phyloP scores from a whole-genome alignment of 2,329 filamentous ascomycete species.

The Aspergillus thermomutatus region DNA sequence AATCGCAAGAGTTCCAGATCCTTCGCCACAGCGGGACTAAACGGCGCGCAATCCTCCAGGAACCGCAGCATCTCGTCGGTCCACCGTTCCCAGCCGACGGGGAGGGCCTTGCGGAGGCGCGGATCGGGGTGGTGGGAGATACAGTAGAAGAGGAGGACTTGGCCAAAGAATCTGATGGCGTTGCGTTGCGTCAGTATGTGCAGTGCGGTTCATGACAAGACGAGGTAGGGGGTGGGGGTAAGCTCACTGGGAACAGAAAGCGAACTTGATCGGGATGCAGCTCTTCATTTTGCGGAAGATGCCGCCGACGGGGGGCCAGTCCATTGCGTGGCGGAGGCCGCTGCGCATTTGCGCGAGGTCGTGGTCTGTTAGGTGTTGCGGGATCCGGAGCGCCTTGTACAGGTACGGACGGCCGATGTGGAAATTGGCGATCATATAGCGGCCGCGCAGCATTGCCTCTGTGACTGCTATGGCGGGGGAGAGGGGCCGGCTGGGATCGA shows the following conservation, averaged over 20 bases:
- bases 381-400: slow-evolving; percentile 43
- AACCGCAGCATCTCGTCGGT: slow-evolving; percentile 41
- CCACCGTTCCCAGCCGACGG: slow-evolving; percentile 40
- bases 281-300: slow-evolving; percentile 42
- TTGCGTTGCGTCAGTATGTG: not conserved
- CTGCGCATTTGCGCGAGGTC: slow-evolving; percentile 39
- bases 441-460: slow-evolving; percentile 37
- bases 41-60: slow-evolving; percentile 35
- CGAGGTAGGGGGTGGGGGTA: too few species aligned
- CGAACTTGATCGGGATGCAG: slow-evolving; percentile 42
- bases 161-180: slow-evolving; percentile 37
- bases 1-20: slow-evolving; percentile 37
- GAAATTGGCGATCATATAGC: slow-evolving; percentile 38
- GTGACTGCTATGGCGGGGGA: slow-evolving; percentile 35
- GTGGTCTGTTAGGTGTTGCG: slow-evolving; percentile 33
- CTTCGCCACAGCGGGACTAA: slow-evolving; percentile 39
- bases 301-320: slow-evolving; percentile 39
- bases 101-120: slow-evolving; percentile 34
- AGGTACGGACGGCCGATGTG: slow-evolving; percentile 41
- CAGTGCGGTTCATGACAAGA: not conserved
- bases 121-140: slow-evolving; percentile 37
- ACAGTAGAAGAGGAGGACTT: slow-evolving; percentile 42
- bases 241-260: slow-evolving; percentile 39
- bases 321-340: slow-evolving; percentile 40
- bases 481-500: slow-evolving; percentile 20